Percentiles rank a stretch among this genome's conserved stretches.
phyloP scores from a whole-genome alignment of 768 basidiomycete genomes.

The Tricholoma saponaceum region DNA sequence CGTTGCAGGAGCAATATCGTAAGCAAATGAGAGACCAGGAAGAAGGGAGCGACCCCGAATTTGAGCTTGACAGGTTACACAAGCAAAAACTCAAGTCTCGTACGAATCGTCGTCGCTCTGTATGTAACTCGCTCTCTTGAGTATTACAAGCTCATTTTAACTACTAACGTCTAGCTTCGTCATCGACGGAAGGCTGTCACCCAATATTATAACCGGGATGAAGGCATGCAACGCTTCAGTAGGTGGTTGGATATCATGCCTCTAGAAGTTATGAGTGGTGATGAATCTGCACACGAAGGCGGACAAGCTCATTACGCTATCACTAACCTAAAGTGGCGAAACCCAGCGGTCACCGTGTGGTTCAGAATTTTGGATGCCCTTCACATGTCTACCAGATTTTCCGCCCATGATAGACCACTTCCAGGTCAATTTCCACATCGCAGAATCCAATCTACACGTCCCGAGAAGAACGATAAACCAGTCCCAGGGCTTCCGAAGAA shows the following conservation, averaged over 20 bases:
- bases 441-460: neutral
- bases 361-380: slow-evolving; percentile 6
- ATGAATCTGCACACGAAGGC: slow-evolving; percentile 1
- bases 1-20: neutral
- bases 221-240: neutral
- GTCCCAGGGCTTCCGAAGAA: slow-evolving; percentile 2
- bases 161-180: neutral
- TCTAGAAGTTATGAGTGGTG: slow-evolving; percentile 6
- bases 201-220: neutral
- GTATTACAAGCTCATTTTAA: neutral
- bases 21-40: neutral
- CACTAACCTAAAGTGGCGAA: slow-evolving; percentile 4
- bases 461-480: neutral
- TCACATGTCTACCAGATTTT: slow-evolving; percentile 6
- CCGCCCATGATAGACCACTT: neutral
- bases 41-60: neutral
- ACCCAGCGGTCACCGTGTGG: neutral
- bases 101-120: neutral
- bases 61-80: neutral
- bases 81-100: neutral
- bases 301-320: slow-evolving; percentile 1
- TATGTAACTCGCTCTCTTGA: neutral
- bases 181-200: neutral
- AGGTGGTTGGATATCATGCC: neutral
- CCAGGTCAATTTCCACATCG: slow-evolving; percentile 7